Conservation (phyloP, 108 stramenopile genomes). For the Cyclotella sp. region DNA sequence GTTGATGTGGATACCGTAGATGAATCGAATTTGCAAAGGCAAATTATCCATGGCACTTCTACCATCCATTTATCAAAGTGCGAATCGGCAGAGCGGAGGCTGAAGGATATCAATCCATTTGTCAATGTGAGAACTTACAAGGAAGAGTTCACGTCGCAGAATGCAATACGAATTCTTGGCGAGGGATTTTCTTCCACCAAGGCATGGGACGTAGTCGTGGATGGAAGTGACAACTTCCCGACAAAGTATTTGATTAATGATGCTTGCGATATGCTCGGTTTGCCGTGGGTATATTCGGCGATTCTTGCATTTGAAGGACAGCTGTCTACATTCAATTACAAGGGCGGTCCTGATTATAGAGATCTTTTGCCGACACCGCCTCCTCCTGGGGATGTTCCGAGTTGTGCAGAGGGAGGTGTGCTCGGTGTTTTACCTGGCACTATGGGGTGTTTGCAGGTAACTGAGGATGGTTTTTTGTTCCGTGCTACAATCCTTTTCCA, state of each 20-base stretch:
- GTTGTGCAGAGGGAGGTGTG: constrained; percentile 96
- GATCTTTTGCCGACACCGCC: constrained; percentile 92
- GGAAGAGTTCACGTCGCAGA: constrained; percentile 83
- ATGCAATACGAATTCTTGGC: constrained; percentile 68
- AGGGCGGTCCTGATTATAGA: constrained; percentile 85
- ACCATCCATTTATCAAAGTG: constrained; percentile 86
- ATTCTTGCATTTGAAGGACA: constrained; percentile 96
- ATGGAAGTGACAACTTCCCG: constrained; percentile 96
- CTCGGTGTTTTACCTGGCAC: constrained; percentile 93
- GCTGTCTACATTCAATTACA: constrained; percentile 82
- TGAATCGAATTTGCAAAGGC: constrained; percentile 94
- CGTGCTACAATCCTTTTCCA: not conserved
- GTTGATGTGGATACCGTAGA: constrained; percentile 96
- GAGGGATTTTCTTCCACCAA: constrained; percentile 59
- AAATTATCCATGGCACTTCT: constrained; percentile 90
- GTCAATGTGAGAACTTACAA: constrained; percentile 73
- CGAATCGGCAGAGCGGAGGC: constrained; percentile 72
- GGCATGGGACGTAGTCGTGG: constrained; percentile 84
- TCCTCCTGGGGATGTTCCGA: constrained; percentile 90
- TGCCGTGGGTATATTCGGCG: constrained; percentile 93
- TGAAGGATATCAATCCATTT: constrained; percentile 86
- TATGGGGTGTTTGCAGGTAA: constrained; percentile 90
- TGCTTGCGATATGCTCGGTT: constrained; percentile 80
- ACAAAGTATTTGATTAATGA: constrained; percentile 97
- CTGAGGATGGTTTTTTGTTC: not conserved